phyloP scores from a whole-genome alignment of 2,329 filamentous ascomycete species.

The Cordyceps cateniannulata region DNA sequence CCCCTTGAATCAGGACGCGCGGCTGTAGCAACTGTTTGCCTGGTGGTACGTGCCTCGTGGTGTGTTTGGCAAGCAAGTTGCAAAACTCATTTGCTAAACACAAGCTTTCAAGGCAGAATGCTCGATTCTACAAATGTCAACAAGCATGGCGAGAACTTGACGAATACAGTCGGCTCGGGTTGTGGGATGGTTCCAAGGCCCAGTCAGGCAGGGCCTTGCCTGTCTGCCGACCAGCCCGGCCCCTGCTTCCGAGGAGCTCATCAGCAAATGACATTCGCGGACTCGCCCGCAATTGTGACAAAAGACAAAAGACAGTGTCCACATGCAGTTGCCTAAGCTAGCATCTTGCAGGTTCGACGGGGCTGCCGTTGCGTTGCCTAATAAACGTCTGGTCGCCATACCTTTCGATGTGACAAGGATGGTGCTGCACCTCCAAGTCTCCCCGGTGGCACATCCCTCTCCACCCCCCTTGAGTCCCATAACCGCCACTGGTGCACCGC shows the following conservation, averaged over 20 bases:
- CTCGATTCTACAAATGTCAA: background rate
- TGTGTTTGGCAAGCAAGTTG: slow-evolving; percentile 11
- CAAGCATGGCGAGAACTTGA: background rate
- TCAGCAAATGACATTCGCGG: slow-evolving; percentile 1
- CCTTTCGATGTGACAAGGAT: slow-evolving; percentile 12
- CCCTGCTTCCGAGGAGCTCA: background rate
- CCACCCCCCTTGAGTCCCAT: background rate
- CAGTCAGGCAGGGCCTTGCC: background rate
- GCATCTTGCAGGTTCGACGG: slow-evolving; percentile 6
- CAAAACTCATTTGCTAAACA: background rate
- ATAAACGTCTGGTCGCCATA: slow-evolving; percentile 2
- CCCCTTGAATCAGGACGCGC: background rate
- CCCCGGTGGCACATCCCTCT: slow-evolving; percentile 12
- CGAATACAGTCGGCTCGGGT: background rate
- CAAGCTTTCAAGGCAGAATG: background rate
- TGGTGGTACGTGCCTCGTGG: background rate
- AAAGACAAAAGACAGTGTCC: background rate
- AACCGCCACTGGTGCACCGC: slow-evolving; percentile 1
- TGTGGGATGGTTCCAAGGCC: background rate
- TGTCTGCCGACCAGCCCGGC: background rate
- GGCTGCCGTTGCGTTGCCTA: background rate
- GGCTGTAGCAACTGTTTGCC: slow-evolving; percentile 3
- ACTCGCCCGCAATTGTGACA: background rate
- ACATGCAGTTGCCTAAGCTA: slow-evolving; percentile 3
- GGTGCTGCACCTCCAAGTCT: slow-evolving; percentile 7